phyloP scores from a whole-genome alignment of 352 stramenopile species.

The Thalassiosira allenii region DNA sequence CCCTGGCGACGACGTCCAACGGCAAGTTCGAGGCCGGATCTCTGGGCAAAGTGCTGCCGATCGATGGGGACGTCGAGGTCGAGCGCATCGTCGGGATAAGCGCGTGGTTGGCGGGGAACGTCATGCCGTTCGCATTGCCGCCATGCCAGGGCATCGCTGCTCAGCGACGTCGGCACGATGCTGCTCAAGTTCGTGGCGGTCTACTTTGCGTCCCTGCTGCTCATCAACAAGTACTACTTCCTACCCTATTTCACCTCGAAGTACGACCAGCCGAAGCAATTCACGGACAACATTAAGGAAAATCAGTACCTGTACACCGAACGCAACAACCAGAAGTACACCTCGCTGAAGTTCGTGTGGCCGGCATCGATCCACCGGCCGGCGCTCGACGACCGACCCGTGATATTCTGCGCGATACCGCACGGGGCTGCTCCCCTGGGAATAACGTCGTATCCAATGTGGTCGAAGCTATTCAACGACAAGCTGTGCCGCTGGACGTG shows the following conservation, averaged over 20 bases:
- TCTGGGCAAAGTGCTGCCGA: conserved; percentile 47
- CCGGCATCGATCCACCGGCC: conserved; percentile 54
- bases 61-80: conserved; percentile 64
- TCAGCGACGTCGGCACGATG: conserved; percentile 24
- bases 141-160: conserved; percentile 20
- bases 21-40: conserved; percentile 53
- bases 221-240: conserved; percentile 50
- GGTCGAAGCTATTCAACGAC: conserved; percentile 74
- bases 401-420: conserved; percentile 74
- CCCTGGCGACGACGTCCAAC: conserved; percentile 25
- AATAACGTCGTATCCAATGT: conserved; percentile 73
- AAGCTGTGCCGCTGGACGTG: conserved; percentile 71
- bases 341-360: conserved; percentile 66
- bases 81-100: conserved; percentile 70
- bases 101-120: conserved; percentile 70
- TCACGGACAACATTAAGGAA: conserved; percentile 43
- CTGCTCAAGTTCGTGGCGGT: conserved; percentile 35
- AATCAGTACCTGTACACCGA: conserved; percentile 80
- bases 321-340: conserved; percentile 75
- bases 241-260: conserved; percentile 56
- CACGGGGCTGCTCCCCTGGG: conserved; percentile 72
- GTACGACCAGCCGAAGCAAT: conserved; percentile 40
- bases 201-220: conserved; percentile 51
- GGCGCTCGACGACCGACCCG: conserved; percentile 31
- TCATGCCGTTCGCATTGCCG: conserved; percentile 67